Base-by-base conservation (phyloP, 805 yeast species). In the Candida palmyrensis region DNA sequence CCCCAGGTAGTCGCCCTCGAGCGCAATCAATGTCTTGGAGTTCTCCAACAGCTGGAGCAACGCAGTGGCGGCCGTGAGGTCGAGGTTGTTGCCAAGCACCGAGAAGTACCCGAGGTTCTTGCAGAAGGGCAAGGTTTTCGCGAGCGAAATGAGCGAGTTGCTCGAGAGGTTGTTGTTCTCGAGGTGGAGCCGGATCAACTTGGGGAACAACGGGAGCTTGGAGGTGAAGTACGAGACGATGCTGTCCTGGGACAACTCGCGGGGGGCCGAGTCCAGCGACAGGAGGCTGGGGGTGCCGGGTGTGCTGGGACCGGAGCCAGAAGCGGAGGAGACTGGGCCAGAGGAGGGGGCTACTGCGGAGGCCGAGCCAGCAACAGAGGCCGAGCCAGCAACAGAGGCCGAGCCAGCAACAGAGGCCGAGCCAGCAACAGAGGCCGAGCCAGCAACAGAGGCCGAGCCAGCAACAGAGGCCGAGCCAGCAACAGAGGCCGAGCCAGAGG, bases 101-200 rank as follows among this genome's bases (percentile, higher is more conserved):
- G 92, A 82, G 18, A 89, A 64, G 49, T 82, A 86, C 5, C 76
- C 75, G 37, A 89, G 62, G 23, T 70, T 61, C 41, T 68, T 69
- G 55, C 94, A 81, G 40, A 77, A 74, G 8, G 87, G 82, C 18
- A 89, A 56, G 11, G 81, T 73, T 44, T 79, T 83, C 22, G 88
- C 75, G 17, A 89, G 45, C 29, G 74, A 60, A 4, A 77, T 65
- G 24, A 86, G 60, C 12, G 80, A 71, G 23, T 71, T 71, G 2
- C 77, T 60, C 3, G 71, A 53, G 18, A 87, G 64, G 27, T 73
- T 72, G 49, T 85, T 82, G 43, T 73, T 65, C 43, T 87, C 95
- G 30, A 89, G 52, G 49, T 82, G 89, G 22, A 89, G 55, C 40
- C 95, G 62, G 20, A 73, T 60, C 48, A 88, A 59, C 31, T 69